A percentile compares a stretch with the other conserved stretches of the same genome.
These are phyloP conservation scores for Podila verticillata DNA, from an alignment of 192 early-diverging fungal species.

Conservation along the genomic window DNA sequence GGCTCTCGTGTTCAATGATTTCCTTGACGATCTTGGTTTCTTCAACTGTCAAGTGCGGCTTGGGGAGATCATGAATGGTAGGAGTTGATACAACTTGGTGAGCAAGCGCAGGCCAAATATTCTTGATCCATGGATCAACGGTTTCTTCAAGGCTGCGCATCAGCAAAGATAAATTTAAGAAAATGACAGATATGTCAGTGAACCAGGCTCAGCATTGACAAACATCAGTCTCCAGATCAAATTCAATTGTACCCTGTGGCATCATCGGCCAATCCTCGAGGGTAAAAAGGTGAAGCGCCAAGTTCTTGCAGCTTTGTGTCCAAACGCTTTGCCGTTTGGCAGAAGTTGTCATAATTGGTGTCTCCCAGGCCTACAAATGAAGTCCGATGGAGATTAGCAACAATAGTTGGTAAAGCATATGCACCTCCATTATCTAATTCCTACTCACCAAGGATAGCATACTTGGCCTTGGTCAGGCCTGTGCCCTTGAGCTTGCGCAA, in stretches of 20 bases:
- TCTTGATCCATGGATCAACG: conserved; percentile 93
- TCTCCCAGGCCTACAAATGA: conserved; percentile 82
- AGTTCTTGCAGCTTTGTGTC: conserved; percentile 81
- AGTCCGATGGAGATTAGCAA: no score
- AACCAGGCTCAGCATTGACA: neutral
- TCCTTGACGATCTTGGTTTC: conserved; percentile 36
- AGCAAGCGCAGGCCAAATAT: conserved; percentile 79
- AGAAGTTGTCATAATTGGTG: conserved; percentile 95
- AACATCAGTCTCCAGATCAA: neutral
- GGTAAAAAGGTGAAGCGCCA: conserved; percentile 78
- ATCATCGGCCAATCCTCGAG: conserved; percentile 90
- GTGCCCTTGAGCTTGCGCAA: conserved; percentile 78
- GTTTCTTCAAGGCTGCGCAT: conserved; percentile 75
- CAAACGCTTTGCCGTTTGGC: conserved; percentile 83
- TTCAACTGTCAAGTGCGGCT: conserved; percentile 19
- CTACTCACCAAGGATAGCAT: conserved; percentile 52
- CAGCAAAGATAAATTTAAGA: conserved; percentile 1
- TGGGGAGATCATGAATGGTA: conserved; percentile 23
- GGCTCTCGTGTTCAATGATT: conserved; percentile 10
- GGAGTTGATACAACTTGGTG: conserved; percentile 42
- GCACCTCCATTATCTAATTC: no score
- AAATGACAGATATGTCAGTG: neutral
- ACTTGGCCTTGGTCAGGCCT: conserved; percentile 58
- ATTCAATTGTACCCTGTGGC: conserved; percentile 72
- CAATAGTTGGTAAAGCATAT: no score